phyloP scores from a whole-genome alignment of 2,329 filamentous ascomycete genomes.

The Phialophora tarda region DNA sequence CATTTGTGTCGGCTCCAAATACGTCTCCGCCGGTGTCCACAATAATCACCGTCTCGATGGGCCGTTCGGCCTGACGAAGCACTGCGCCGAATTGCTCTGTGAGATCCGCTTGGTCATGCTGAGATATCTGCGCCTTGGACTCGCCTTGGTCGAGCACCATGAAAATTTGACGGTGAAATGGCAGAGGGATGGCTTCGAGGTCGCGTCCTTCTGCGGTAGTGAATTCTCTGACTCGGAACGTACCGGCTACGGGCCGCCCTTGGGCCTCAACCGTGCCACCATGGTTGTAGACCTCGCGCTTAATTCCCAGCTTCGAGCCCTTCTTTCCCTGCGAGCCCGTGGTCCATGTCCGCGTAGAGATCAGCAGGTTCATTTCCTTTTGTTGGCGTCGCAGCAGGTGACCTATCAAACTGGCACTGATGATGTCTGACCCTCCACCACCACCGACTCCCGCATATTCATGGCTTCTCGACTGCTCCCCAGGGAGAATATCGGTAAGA shows the following conservation, averaged over 20 bases:
- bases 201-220: slow-evolving; percentile 37
- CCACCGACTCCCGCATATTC: slow-evolving; percentile 38
- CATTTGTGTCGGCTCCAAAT: slow-evolving; percentile 31
- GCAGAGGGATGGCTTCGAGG: slow-evolving; percentile 36
- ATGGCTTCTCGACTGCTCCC: slow-evolving; percentile 21
- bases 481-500: slow-evolving; percentile 31
- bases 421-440: slow-evolving; percentile 39
- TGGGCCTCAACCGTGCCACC: slow-evolving; percentile 29
- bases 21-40: slow-evolving; percentile 40
- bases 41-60: slow-evolving; percentile 34
- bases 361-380: slow-evolving; percentile 36
- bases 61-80: slow-evolving; percentile 20
- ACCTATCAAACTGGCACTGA: slow-evolving; percentile 37
- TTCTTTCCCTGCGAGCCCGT: slow-evolving; percentile 39
- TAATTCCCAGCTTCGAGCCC: slow-evolving; percentile 37
- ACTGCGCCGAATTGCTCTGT: slow-evolving; percentile 35
- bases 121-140: slow-evolving; percentile 25
- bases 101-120: slow-evolving; percentile 34
- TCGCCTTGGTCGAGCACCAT: slow-evolving; percentile 39
- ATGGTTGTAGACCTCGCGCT: slow-evolving; percentile 38
- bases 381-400: slow-evolving; percentile 30
- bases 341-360: slow-evolving; percentile 38
- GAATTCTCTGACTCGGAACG: slow-evolving; percentile 30
- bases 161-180: slow-evolving; percentile 35
- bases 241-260: slow-evolving; percentile 33